These are phyloP conservation scores for Paspalum vaginatum DNA, from an alignment of 176 grass and related monocot species.

Conservation along the genomic window DNA sequence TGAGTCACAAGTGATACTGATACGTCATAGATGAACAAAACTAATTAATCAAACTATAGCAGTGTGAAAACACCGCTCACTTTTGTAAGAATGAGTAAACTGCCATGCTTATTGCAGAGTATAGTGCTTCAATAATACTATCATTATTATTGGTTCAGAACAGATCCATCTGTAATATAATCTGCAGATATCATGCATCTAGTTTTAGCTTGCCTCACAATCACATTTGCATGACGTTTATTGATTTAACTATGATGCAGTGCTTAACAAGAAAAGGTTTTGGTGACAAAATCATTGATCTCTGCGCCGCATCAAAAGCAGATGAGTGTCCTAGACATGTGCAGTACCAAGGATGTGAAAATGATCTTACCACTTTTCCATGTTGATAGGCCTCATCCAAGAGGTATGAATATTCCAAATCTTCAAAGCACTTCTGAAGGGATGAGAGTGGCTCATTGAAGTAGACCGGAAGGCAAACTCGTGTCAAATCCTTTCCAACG, in stretches of 20 bases:
- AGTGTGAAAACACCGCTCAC: conserved; percentile 2
- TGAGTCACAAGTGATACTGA: not conserved
- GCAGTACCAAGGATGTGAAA: conserved; percentile 29
- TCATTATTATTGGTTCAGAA: not conserved
- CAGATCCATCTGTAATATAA: not conserved
- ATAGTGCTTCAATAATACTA: conserved; percentile 1
- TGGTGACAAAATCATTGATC: too few species aligned
- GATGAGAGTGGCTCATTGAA: conserved; percentile 96
- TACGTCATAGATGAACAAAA: conserved; percentile 24
- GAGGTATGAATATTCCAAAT: conserved; percentile 92
- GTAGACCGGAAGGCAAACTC: conserved; percentile 95
- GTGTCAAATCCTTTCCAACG: conserved; percentile 96
- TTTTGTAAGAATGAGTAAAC: conserved; percentile 21
- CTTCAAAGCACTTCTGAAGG: conserved; percentile 97
- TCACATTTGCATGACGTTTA: conserved; percentile 1
- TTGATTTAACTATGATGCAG: conserved; percentile 10
- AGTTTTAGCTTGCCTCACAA: conserved; percentile 16
- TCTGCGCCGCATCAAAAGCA: conserved; percentile 1
- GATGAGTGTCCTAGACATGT: conserved; percentile 21
- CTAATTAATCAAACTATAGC: conserved; percentile 23
- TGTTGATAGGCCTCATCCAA: conserved; percentile 86
- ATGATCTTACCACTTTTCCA: conserved; percentile 69
- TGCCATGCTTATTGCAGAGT: conserved; percentile 12
- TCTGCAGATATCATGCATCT: not conserved
- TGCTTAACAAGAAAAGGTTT: too few species aligned